These are phyloP conservation scores for Hibiscus tridactylites DNA, from an alignment of 345 rosid genomes.

Conservation along the genomic window DNA sequence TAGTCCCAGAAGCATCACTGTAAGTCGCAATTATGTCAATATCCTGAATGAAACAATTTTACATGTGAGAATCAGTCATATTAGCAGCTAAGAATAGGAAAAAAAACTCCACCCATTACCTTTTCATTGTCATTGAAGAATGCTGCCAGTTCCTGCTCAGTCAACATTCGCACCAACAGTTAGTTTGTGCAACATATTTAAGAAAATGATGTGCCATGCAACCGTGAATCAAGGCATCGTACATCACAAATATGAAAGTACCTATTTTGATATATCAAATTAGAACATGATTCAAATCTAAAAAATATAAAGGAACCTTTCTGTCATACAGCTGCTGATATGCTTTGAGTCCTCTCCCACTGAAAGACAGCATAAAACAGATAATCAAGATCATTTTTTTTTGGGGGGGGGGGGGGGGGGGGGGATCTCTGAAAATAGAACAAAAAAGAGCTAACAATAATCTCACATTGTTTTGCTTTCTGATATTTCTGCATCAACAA, in stretches of 20 bases:
- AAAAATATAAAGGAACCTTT: slow-evolving; percentile 34
- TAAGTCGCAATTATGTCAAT: slow-evolving; percentile 79
- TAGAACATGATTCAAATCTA: neutral
- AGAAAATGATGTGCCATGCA: neutral
- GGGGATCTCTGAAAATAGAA: neutral
- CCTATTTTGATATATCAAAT: neutral
- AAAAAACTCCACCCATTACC: slow-evolving; percentile 29
- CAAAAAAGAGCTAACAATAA: neutral
- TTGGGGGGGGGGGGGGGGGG: neutral
- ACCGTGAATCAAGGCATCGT: neutral
- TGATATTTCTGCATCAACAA: slow-evolving; percentile 30
- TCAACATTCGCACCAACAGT: slow-evolving; percentile 3
- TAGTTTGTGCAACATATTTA: slow-evolving; percentile 5
- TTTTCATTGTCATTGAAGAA: slow-evolving; percentile 35
- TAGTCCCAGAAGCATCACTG: slow-evolving; percentile 56
- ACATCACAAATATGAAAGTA: neutral
- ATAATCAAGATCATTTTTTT: neutral
- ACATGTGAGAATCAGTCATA: slow-evolving; percentile 22
- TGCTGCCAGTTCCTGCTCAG: slow-evolving; percentile 23
- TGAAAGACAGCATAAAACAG: slow-evolving; percentile 17
- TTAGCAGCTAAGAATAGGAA: neutral
- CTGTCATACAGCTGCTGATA: slow-evolving; percentile 22
- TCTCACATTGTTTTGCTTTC: slow-evolving; percentile 37
- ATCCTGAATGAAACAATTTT: slow-evolving; percentile 45
- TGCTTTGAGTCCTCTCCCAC: slow-evolving; percentile 36